Evolutionary conservation across 2,329 filamentous ascomycete genomes (phyloP).

Genomic region (Pseudogymnoascus verrucosus): DNA sequence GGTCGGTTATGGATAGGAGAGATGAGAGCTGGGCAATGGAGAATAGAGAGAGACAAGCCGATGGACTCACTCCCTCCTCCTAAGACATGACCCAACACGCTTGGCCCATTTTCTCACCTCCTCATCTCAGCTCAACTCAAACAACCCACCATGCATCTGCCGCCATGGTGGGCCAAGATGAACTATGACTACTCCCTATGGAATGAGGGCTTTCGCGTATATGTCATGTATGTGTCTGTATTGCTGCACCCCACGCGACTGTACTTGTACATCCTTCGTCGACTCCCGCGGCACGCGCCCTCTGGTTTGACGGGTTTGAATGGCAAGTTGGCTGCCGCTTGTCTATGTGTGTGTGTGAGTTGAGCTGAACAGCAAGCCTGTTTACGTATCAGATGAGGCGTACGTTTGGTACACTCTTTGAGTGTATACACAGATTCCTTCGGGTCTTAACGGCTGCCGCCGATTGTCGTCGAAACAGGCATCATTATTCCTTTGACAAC

Average conservation of each 20-base stretch:
- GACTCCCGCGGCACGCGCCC: neutral
- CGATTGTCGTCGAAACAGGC: neutral
- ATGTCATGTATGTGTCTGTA: neutral
- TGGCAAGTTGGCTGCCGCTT: neutral
- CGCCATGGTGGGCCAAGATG: constrained; percentile 6
- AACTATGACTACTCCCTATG: neutral
- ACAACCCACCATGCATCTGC: neutral
- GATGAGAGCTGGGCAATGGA: neutral
- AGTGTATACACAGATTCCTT: neutral
- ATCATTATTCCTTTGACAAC: constrained; percentile 4
- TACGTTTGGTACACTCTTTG: neutral
- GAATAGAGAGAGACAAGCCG: neutral
- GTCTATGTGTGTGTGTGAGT: neutral
- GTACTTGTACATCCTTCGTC: neutral
- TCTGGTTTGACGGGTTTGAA: neutral
- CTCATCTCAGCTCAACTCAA: neutral
- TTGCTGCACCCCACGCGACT: constrained; percentile 1
- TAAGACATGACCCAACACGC: neutral
- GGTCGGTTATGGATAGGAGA: neutral
- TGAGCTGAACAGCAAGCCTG: neutral
- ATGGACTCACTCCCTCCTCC: neutral
- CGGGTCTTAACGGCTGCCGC: neutral
- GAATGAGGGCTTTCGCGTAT: neutral
- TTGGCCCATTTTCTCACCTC: neutral
- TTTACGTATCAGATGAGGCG: constrained; percentile 6